Conservation (phyloP, 371 early-diverging fungal genomes). For the Capillidium heterosporum region DNA sequence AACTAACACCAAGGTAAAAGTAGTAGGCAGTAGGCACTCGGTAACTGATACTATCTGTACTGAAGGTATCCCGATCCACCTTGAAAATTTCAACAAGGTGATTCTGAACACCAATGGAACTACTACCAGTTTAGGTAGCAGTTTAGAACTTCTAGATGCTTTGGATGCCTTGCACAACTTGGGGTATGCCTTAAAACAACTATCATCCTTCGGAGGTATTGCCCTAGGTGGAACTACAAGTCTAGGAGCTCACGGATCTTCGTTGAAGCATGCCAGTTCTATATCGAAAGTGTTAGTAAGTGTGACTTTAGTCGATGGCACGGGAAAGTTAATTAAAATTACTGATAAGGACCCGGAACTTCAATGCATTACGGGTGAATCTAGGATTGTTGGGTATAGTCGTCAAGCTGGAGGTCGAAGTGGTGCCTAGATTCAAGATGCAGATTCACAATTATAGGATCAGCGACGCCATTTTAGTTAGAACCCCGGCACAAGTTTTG, state of each 20-base stretch:
- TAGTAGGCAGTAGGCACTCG: neutral
- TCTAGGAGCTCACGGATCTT: constrained; percentile 1
- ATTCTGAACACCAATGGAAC: no score
- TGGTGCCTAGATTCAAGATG: neutral
- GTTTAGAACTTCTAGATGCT: no score
- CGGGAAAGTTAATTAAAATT: neutral
- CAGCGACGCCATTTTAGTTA: neutral
- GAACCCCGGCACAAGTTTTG: neutral
- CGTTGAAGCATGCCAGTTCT: neutral
- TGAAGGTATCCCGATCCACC: no score
- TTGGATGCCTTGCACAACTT: neutral
- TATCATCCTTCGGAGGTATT: neutral
- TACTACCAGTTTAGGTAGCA: no score
- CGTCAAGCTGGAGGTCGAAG: neutral
- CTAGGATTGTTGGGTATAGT: neutral
- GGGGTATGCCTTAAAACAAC: neutral
- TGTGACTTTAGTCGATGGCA: neutral
- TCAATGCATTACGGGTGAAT: no score
- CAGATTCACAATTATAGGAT: neutral
- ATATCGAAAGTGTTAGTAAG: neutral
- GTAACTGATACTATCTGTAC: constrained; percentile 1
- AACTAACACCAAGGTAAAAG: neutral
- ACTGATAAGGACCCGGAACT: neutral
- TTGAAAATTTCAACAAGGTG: no score
- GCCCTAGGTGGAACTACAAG: neutral